A percentile compares a stretch with the other conserved stretches of the same genome.
These are phyloP conservation scores for Solanum hybrid DNA, from an alignment of 305 asterid genomes.

Conservation along the genomic window DNA sequence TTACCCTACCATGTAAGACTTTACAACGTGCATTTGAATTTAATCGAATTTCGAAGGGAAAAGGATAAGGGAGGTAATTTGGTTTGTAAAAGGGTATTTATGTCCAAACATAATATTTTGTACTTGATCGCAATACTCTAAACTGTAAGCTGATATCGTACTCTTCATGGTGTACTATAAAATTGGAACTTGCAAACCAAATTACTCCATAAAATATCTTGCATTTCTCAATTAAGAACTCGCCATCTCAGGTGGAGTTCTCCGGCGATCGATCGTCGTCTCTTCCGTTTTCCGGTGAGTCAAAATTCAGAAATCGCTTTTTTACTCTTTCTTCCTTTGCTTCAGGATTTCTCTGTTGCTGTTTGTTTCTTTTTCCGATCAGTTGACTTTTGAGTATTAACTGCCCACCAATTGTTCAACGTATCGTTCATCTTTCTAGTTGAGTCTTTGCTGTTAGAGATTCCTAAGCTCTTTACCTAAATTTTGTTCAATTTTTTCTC, in stretches of 20 bases:
- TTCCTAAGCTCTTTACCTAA: not conserved
- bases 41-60: not conserved
- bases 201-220: not conserved
- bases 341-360: not conserved
- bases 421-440: not conserved
- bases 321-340: not conserved
- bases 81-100: not conserved
- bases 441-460: not conserved
- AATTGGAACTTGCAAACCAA: not conserved
- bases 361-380: not conserved
- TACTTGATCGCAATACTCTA: not conserved
- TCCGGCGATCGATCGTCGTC: not conserved
- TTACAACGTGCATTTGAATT: too few relatives aligned
- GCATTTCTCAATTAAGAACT: not conserved
- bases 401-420: not conserved
- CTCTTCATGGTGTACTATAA: not conserved
- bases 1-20: not conserved
- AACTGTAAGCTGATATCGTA: not conserved
- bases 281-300: not conserved
- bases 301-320: not conserved
- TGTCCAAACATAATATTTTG: not conserved
- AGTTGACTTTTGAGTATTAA: not conserved
- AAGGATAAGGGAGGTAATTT: not conserved
- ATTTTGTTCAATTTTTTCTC: not conserved
- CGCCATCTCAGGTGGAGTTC: not conserved